phyloP scores from a whole-genome alignment of 495 filamentous ascomycete genomes.

The Podospora bellae-mahoneyi region DNA sequence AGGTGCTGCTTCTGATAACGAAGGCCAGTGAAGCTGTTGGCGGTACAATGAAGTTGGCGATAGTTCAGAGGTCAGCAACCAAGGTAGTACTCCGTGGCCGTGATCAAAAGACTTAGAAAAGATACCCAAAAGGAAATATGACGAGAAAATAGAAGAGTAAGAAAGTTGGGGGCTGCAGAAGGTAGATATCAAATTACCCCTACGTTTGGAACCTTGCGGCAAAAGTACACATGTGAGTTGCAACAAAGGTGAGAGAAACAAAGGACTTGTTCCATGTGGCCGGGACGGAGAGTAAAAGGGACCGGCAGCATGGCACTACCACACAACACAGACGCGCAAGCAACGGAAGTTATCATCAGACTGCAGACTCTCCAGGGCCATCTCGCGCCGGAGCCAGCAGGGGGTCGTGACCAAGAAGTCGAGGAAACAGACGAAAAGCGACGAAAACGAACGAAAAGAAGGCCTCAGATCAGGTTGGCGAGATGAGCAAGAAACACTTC shows the following conservation, averaged over 20 bases:
- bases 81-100: slow-evolving; percentile 3
- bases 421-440: slow-evolving; percentile 1
- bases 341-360: background rate
- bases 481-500: background rate
- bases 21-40: background rate
- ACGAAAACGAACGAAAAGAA: background rate
- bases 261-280: background rate
- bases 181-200: background rate
- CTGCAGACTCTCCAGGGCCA: background rate
- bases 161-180: slow-evolving; percentile 3
- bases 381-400: slow-evolving; percentile 1
- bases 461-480: background rate
- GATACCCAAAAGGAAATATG: background rate
- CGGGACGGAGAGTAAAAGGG: slow-evolving; percentile 1
- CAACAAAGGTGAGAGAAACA: slow-evolving; percentile 5
- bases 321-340: background rate
- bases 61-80: background rate
- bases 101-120: background rate
- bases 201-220: background rate
- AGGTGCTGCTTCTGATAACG: background rate
- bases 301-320: background rate
- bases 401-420: background rate
- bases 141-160: slow-evolving; percentile 6
- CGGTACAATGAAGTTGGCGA: background rate
- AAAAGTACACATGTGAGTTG: background rate